Base-by-base conservation (phyloP, 805 yeast species). In the Starmerella vaccinii region DNA sequence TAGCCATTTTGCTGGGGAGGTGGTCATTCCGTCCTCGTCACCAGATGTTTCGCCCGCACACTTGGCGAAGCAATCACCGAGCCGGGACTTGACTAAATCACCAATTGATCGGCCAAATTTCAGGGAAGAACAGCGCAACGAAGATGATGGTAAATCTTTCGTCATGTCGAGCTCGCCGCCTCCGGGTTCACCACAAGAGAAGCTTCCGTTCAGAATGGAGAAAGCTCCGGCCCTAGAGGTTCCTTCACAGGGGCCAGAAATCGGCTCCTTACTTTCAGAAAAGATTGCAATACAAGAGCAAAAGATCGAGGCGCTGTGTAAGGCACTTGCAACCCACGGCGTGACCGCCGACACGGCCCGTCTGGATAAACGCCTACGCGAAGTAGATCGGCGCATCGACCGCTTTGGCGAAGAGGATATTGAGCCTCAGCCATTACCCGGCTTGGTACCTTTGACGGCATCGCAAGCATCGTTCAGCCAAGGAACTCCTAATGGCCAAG, bases 261-360 rank as follows among this genome's bases (percentile, higher is more conserved):
- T 57, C 19, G 60, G 60, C 16, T 44, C 59, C 27, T 46, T 59
- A 22, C 53, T 54, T 27, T 29, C 56, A 8, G 63, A 60, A 41
- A 58, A 59, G 33, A 58, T 60, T 24, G 61, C 61, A 2, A 49
- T 60, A 13, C 50, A 58, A 12, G 61, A 57, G 49, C 57, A 49
- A 29, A 58, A 59, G 27, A 45, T 60, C n/a, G 23, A 27, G 6
- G 22, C 27, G 1, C 42, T 58, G 22, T n/a, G 29, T 13, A 8
- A 23, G 2, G 44, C 43, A 15, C 53, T 59, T 7, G 12, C 10
- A 1, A 6, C 21, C 19, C 5, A 30, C 23, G 24, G 35, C 15
- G 22, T 55, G 8, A 3, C 15, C 1, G 42, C 35, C n/a, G 49
- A 51, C 26, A 37, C 49, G 5, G 6, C 13, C 18, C 50, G 22